These are phyloP conservation scores for Penstemon davidsonii DNA, from an alignment of 257 asterid species.

Conservation along the genomic window DNA sequence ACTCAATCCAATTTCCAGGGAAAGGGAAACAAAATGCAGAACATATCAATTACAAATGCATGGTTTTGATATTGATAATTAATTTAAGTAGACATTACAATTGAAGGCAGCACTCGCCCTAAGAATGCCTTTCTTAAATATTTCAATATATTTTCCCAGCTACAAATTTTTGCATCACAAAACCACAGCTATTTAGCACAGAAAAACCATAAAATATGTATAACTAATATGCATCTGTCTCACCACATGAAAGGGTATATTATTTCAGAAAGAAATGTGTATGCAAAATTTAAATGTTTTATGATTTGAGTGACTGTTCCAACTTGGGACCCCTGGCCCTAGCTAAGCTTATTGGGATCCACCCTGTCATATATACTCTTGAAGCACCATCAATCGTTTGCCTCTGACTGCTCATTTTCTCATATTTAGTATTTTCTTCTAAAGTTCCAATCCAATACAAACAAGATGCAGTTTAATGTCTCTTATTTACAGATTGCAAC, in stretches of 20 bases:
- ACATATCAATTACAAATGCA: conserved; percentile 22
- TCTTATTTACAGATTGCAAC: not conserved
- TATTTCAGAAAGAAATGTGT: not conserved
- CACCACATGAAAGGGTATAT: conserved; percentile 15
- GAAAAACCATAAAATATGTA: not conserved
- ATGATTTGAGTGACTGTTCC: not conserved
- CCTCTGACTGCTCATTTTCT: conserved; percentile 2
- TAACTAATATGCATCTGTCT: conserved; percentile 11
- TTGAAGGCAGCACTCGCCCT: conserved; percentile 3
- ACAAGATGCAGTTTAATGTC: not conserved
- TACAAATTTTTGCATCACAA: not conserved
- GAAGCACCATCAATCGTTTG: conserved; percentile 17
- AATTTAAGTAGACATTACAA: not conserved
- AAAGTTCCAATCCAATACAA: not conserved
- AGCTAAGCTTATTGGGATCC: not conserved
- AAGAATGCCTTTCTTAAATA: not conserved
- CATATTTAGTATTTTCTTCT: conserved; percentile 7
- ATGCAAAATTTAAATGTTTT: conserved; percentile 2
- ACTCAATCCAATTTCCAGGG: conserved; percentile 14
- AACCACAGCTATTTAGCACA: conserved; percentile 1
- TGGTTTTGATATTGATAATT: conserved; percentile 2
- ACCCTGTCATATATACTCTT: not conserved
- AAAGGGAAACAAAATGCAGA: conserved; percentile 21
- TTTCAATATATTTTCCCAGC: conserved; percentile 2
- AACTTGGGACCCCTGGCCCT: not conserved